A percentile compares a stretch with the other conserved stretches of the same genome.
These are phyloP conservation scores for Tagetes erecta DNA, from an alignment of 129 eudicot species.

Conservation along the genomic window DNA sequence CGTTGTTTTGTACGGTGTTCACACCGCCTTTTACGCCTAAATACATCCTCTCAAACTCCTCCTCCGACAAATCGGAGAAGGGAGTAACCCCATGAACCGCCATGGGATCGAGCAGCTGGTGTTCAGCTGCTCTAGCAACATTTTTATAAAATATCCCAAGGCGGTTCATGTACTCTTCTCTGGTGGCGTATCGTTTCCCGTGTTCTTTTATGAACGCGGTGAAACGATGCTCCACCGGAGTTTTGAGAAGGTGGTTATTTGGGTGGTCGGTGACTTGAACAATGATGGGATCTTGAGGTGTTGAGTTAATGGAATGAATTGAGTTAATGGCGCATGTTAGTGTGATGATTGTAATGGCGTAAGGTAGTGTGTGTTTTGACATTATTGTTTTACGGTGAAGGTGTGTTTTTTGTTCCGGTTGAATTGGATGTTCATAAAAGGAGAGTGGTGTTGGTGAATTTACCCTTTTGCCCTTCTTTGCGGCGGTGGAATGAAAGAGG, in stretches of 20 bases:
- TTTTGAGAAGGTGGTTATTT: constrained; percentile 50
- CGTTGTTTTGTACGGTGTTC: neutral
- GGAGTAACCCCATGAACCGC: constrained; percentile 82
- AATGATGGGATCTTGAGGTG: constrained; percentile 37
- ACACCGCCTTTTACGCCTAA: constrained; percentile 1
- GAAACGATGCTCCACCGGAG: constrained; percentile 51
- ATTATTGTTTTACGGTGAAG: constrained; percentile 19
- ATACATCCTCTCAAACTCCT: constrained; percentile 16
- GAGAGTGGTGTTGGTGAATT: neutral
- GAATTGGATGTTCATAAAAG: neutral
- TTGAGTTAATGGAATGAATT: neutral
- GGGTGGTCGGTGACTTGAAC: constrained; percentile 58
- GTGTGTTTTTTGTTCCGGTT: neutral
- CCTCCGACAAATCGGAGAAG: constrained; percentile 17
- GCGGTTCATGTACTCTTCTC: constrained; percentile 80
- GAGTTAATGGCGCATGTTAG: constrained; percentile 43
- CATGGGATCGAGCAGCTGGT: constrained; percentile 82
- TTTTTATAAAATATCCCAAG: constrained; percentile 69
- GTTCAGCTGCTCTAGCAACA: constrained; percentile 73
- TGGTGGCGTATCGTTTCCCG: constrained; percentile 60
- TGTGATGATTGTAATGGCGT: constrained; percentile 25
- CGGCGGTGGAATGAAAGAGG: neutral
- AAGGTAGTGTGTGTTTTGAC: constrained; percentile 35
- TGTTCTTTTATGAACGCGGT: constrained; percentile 50
- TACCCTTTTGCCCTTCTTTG: constrained; percentile 18